Evolutionary conservation across 2,329 filamentous ascomycete species (phyloP), one percentile per base, ranked within the genome.

Genomic region (Monosporascus ibericus): DNA sequence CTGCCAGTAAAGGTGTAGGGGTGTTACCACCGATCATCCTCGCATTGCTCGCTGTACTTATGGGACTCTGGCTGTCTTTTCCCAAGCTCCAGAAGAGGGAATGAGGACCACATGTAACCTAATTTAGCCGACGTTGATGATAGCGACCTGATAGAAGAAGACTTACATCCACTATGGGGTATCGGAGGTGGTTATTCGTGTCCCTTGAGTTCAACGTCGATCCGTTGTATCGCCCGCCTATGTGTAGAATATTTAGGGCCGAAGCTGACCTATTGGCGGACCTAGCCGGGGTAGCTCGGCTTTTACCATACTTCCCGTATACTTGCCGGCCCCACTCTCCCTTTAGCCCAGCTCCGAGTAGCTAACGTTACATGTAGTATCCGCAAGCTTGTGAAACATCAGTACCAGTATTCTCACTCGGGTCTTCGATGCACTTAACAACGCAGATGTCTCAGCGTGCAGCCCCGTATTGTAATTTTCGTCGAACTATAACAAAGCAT

Each of bases 11-110:
- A 52, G 81, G 82, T 0, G 81, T 85, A 0, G 64, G 72, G 53
- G 79, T 80, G 2, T 63, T 85, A 55, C 80, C 84, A 63, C 80
- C 81, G 3, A 73, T 84, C 18, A 68, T 80, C 7, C 57, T 84
- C 44, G 74, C 72, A 1, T 67, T 81, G 34, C 60, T 84, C 9
- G 68, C 18, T 5, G 39, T 42, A 3, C 18, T 42, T 18, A 14
- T 14, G 18, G n/a, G 18, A 8, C n/a, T 42, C 8, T 42, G 39
- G 39, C 39, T 42, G 39, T 42, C 39, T 8, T 42, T 42, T 4
- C 39, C 39, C 18, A 42, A 42, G 39, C 24, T 42, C 18, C 39
- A 1, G n/a, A 42, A 42, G 18, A 42, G 39, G 18, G 39, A 42
- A 20, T 42, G 17, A 20, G 39, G 9, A 3, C 6, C 17, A 20